Conservation (phyloP, 352 stramenopile species). For the Pythium rhizo-oryzae region DNA sequence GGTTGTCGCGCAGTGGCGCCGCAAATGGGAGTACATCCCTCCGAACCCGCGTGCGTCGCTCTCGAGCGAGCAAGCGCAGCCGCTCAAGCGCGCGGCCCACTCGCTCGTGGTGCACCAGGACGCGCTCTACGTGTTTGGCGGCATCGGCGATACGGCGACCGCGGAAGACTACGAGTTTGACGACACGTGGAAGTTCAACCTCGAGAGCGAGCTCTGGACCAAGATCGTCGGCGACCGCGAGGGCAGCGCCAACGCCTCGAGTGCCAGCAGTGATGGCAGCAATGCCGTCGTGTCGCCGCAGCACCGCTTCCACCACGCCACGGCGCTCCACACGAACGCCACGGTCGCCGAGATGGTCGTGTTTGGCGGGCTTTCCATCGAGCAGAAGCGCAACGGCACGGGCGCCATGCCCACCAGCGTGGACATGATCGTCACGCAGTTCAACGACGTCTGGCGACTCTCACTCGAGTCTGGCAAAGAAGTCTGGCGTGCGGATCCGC, state of each 20-base stretch:
- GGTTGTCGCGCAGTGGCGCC: slow-evolving; percentile 49
- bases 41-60: neutral
- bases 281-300: neutral
- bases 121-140: slow-evolving; percentile 64
- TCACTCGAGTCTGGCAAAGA: slow-evolving; percentile 28
- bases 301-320: slow-evolving; percentile 31
- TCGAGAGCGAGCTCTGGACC: slow-evolving; percentile 18
- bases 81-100: slow-evolving; percentile 61
- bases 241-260: neutral
- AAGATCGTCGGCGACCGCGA: slow-evolving; percentile 15
- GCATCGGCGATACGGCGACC: slow-evolving; percentile 38
- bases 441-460: slow-evolving; percentile 35
- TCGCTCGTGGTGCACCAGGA: slow-evolving; percentile 50
- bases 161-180: slow-evolving; percentile 62
- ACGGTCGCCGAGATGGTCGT: slow-evolving; percentile 29
- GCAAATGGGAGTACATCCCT: slow-evolving; percentile 43
- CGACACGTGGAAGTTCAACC: slow-evolving; percentile 61
- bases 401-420: neutral
- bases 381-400: neutral
- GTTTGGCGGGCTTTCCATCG: slow-evolving; percentile 31
- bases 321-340: slow-evolving; percentile 25
- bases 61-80: slow-evolving; percentile 2
- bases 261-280: neutral
- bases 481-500: slow-evolving; percentile 31
- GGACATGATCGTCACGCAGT: slow-evolving; percentile 30